Base-by-base conservation (phyloP, 225 moss, liverwort and hornwort genomes). In the Asterella californica region DNA sequence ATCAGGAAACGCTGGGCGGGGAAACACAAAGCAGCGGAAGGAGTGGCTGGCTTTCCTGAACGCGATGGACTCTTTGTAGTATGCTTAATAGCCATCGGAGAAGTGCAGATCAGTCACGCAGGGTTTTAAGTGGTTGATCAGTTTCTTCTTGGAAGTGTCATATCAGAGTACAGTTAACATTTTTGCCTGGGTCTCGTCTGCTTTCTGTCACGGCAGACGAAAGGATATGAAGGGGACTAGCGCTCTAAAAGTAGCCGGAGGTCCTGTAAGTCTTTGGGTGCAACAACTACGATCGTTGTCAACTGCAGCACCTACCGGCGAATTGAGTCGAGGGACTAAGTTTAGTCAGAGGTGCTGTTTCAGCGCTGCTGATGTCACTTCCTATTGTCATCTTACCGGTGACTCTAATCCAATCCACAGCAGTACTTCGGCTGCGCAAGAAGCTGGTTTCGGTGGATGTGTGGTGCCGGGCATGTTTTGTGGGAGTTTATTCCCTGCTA, bases 391-490 rank as follows among this genome's bases (percentile, higher is more conserved):
- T n/a, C 90, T 97, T 66, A 91, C 91, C 21, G 97, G 97, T 75
- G 97, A 94, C 77, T 87, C 81, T 34, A 97, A 97, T 85, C 93
- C 93, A 57, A 94, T 94, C 53, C 97, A 97, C 79, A 85, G 78
- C 5, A 89, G 87, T 54, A 82, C 82, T 24, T 79, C 91, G 61
- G 92, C 93, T 82, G 97, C 97, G 80, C 90, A 82, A 84, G 85
- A 85, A 55, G 92, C 93, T 30, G 93, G 97, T 24, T 94, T 97
- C 72, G 81, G 85, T 33, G 81, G 84, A 10, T 90, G 88, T 75
- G 89, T 97, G 36, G 97, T 97, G 72, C 97, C 94, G 30, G 94
- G 94, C 87, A 91, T 94, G 94, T 85, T 94, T 29, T 94, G 88
- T 76, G 97, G 90, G 24, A 94, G 94, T 70, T 88, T 97, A 18